Evolutionary conservation across 2,329 filamentous ascomycete species (phyloP), one percentile per base, ranked within the genome.

Genomic region (Cytospora chrysosperma): DNA sequence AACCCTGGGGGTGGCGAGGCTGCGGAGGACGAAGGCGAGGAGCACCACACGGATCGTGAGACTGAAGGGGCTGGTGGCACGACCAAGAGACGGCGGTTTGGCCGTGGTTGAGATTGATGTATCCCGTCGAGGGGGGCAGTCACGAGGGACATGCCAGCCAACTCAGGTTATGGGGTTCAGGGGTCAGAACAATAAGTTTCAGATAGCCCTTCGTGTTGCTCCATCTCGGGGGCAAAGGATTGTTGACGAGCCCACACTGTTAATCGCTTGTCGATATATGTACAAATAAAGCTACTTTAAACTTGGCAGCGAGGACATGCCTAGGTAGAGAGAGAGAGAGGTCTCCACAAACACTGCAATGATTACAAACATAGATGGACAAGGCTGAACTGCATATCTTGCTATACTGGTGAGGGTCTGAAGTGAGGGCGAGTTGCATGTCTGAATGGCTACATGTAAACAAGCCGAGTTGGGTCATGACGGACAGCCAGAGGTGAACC

Each of bases 81-180:
- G 9, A 55, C 43, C 28, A 72, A 72, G 66, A 64, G 70, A 21
- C 67, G 71, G 26, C 68, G 71, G 19, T 64, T 69, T 15, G 67
- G 66, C 1, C 67, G 69, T 1, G 69, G 67, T 6, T 69, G 40
- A 61, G 52, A 60, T 51, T 53, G 34, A 24, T 34, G 3, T 26
- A 15, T 32, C 24, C 6, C n/a, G 13, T n/a, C 34, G 34, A n/a
- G 34, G 17, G 43, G 9, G n/a, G 43, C 21, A 21, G 32, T 34
- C 32, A 34, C 2, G 12, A 15, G 32, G 10, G 10, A 34, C 12
- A 15, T 15, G 12, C 10, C 32, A 34, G 12, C 10, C 32, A 34
- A 13, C 32, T 12, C 15, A 13, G 32, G 9, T 4, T 34, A 34
- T 34, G 32, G 32, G 32, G 32, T 2, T 24, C 10, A 19, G 13